These are phyloP conservation scores for Mycena vulgaris DNA, from an alignment of 768 basidiomycete genomes.

Conservation along the genomic window DNA sequence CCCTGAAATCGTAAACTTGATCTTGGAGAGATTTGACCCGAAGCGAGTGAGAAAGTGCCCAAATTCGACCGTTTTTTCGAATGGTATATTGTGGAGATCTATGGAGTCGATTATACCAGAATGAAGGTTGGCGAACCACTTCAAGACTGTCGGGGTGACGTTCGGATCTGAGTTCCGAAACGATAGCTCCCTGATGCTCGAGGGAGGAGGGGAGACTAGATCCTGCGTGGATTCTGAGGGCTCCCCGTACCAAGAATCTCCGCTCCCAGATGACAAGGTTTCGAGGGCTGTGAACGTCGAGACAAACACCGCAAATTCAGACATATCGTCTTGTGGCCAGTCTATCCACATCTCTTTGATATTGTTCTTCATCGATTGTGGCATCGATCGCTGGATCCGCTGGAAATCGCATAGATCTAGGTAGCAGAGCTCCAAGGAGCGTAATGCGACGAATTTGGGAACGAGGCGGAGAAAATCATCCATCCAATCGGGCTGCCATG, in stretches of 20 bases:
- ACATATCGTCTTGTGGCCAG: not conserved
- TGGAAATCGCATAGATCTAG: not conserved
- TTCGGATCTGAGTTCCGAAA: too few relatives aligned
- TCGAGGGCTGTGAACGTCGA: too few relatives aligned
- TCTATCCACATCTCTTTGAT: slow-evolving; percentile 4
- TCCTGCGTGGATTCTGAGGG: too few relatives aligned
- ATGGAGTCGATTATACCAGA: slow-evolving; percentile 12
- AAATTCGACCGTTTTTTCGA: not conserved
- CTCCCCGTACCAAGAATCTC: too few relatives aligned
- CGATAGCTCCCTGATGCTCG: too few relatives aligned
- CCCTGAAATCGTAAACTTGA: not conserved
- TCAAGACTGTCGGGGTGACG: not conserved
- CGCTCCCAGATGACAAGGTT: not conserved
- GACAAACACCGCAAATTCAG: too few relatives aligned
- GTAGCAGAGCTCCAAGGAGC: not conserved
- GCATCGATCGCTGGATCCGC: not conserved
- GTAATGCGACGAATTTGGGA: too few relatives aligned
- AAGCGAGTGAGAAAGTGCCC: not conserved
- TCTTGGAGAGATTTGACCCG: not conserved
- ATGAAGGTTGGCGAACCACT: slow-evolving; percentile 12
- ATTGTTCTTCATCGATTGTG: not conserved
- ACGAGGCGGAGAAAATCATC: not conserved
- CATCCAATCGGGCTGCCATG: not conserved
- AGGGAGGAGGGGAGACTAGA: too few relatives aligned
- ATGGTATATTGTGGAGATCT: not conserved